These are phyloP conservation scores for Hygrocybe coccinea DNA, from an alignment of 768 basidiomycete genomes.

Conservation along the genomic window DNA sequence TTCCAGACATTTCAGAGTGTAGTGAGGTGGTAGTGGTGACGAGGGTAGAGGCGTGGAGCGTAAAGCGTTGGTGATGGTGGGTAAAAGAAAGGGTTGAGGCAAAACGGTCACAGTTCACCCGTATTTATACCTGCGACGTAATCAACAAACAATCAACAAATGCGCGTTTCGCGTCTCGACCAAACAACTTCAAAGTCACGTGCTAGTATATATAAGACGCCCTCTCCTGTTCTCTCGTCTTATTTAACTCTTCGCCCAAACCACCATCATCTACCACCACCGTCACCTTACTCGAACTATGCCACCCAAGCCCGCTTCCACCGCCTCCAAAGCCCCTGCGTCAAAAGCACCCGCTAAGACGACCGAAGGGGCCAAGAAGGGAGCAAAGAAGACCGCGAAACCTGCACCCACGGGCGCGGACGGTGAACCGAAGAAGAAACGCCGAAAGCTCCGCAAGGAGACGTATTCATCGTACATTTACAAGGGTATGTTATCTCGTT, in stretches of 20 bases:
- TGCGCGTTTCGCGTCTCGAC: slow-evolving; percentile 31
- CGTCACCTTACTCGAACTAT: slow-evolving; percentile 23
- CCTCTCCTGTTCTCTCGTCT: slow-evolving; percentile 12
- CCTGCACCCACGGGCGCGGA: slow-evolving; percentile 81
- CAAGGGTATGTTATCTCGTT: slow-evolving; percentile 54
- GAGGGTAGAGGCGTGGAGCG: slow-evolving; percentile 18
- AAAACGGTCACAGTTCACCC: neutral
- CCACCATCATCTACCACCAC: slow-evolving; percentile 3
- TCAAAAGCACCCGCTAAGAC: slow-evolving; percentile 73
- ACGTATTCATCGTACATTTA: slow-evolving; percentile 94
- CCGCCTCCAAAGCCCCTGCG: slow-evolving; percentile 76
- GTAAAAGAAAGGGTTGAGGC: slow-evolving; percentile 7
- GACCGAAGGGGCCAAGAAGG: slow-evolving; percentile 75
- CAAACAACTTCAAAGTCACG: slow-evolving; percentile 37
- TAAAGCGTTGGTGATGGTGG: slow-evolving; percentile 15
- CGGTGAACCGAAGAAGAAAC: slow-evolving; percentile 81
- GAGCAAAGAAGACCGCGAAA: slow-evolving; percentile 81
- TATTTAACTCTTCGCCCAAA: slow-evolving; percentile 19
- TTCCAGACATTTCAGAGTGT: slow-evolving; percentile 31
- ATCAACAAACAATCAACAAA: slow-evolving; percentile 27
- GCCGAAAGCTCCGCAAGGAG: slow-evolving; percentile 84
- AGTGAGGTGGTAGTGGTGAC: slow-evolving; percentile 9
- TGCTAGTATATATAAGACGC: slow-evolving; percentile 31
- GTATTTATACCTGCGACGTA: slow-evolving; percentile 26
- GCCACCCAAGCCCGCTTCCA: slow-evolving; percentile 75